Percentiles rank a stretch among this genome's conserved stretches.
These are phyloP conservation scores for Candida hungchunana DNA, from an alignment of 805 yeast genomes.

Conservation along the genomic window DNA sequence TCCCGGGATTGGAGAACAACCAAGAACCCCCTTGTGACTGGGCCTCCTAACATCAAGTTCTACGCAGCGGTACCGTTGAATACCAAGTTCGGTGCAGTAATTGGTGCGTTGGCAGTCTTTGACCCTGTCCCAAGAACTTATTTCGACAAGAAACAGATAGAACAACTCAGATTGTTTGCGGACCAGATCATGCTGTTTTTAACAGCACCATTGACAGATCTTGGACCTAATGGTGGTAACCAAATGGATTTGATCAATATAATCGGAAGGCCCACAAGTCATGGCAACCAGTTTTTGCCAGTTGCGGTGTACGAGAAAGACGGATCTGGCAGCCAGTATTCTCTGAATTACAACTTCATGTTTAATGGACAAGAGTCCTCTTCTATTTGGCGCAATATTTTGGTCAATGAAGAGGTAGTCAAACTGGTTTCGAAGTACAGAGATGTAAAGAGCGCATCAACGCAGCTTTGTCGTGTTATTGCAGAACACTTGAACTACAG, in stretches of 20 bases:
- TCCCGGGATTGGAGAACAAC: slow-evolving; percentile 66
- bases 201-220: slow-evolving; percentile 29
- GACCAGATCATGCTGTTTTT: slow-evolving; percentile 40
- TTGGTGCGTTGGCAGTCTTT: slow-evolving; percentile 59
- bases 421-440: slow-evolving; percentile 32
- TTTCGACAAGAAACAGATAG: slow-evolving; percentile 33
- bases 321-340: slow-evolving; percentile 61
- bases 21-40: slow-evolving; percentile 59
- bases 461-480: slow-evolving; percentile 35
- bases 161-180: slow-evolving; percentile 34
- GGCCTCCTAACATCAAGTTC: slow-evolving; percentile 54
- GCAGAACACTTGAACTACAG: slow-evolving; percentile 33
- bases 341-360: slow-evolving; percentile 43
- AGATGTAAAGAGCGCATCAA: slow-evolving; percentile 43
- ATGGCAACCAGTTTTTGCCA: slow-evolving; percentile 29
- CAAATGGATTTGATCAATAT: slow-evolving; percentile 21
- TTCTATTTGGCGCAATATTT: slow-evolving; percentile 20
- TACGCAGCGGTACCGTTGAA: slow-evolving; percentile 63
- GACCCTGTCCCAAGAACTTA: slow-evolving; percentile 40
- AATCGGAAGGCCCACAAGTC: slow-evolving; percentile 57
- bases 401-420: slow-evolving; percentile 33
- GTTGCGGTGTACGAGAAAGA: slow-evolving; percentile 53
- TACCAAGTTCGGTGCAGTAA: slow-evolving; percentile 35
- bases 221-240: not conserved
- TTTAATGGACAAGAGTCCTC: slow-evolving; percentile 31